phyloP scores from a whole-genome alignment of 2,329 filamentous ascomycete genomes.

The Ascochyta pisi region DNA sequence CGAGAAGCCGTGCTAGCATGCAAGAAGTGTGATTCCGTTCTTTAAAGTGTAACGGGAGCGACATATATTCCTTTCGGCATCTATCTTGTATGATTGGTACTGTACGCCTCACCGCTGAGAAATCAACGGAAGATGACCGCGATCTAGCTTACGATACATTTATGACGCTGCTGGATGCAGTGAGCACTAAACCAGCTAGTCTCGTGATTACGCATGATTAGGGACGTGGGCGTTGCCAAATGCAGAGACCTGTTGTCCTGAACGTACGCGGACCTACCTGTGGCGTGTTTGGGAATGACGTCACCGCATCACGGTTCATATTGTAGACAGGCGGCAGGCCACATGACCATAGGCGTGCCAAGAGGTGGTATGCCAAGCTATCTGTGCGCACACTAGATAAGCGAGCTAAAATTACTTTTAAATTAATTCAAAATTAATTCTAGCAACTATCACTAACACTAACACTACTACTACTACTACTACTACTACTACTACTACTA shows the following conservation, averaged over 20 bases:
- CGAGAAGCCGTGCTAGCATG: background rate
- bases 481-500: too few relatives aligned
- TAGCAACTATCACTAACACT: too few relatives aligned
- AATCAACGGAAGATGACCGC: slow-evolving; percentile 12
- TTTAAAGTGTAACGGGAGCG: too few relatives aligned
- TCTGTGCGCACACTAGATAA: too few relatives aligned
- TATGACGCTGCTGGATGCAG: background rate
- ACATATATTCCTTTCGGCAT: background rate
- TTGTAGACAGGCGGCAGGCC: background rate
- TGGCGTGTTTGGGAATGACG: background rate
- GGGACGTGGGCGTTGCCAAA: background rate
- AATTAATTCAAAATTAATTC: too few relatives aligned
- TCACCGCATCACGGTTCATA: background rate
- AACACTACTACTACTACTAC: too few relatives aligned
- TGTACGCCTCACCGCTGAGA: slow-evolving; percentile 1
- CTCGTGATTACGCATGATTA: background rate
- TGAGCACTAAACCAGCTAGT: background rate
- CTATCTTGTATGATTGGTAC: background rate
- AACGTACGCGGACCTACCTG: background rate
- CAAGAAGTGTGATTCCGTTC: background rate
- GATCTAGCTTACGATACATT: background rate
- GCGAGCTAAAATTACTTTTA: too few relatives aligned
- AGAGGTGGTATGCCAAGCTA: too few relatives aligned
- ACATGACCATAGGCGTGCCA: too few relatives aligned
- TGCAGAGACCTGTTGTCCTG: background rate